phyloP scores from a whole-genome alignment of 1,139 yeast genomes.

The Candida frijolesensis region DNA sequence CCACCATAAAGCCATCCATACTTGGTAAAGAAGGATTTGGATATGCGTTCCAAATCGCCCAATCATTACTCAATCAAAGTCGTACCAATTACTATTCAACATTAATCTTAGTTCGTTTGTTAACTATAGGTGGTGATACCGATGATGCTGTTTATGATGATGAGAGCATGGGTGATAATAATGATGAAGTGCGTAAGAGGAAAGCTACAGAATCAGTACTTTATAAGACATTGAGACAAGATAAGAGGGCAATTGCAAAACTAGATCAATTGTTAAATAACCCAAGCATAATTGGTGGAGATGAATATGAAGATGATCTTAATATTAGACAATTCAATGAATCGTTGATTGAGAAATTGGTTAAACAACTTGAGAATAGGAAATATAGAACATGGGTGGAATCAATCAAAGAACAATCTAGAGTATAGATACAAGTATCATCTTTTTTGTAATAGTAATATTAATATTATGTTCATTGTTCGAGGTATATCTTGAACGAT shows the following conservation, averaged over 20 bases:
- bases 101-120: slow-evolving; percentile 64
- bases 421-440: slow-evolving; percentile 3
- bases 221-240: slow-evolving; percentile 42
- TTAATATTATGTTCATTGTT: neutral
- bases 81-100: slow-evolving; percentile 24
- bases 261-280: slow-evolving; percentile 15
- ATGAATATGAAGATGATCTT: slow-evolving; percentile 15
- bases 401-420: slow-evolving; percentile 23
- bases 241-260: slow-evolving; percentile 8
- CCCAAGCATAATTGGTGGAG: slow-evolving; percentile 6
- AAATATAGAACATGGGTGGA: slow-evolving; percentile 31
- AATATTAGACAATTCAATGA: slow-evolving; percentile 19
- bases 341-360: slow-evolving; percentile 17
- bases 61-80: slow-evolving; percentile 29
- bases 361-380: slow-evolving; percentile 18
- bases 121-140: slow-evolving; percentile 50
- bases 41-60: slow-evolving; percentile 39
- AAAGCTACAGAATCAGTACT: slow-evolving; percentile 46
- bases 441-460: neutral
- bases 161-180: neutral
- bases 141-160: neutral
- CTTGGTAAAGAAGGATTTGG: slow-evolving; percentile 27
- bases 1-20: slow-evolving; percentile 45
- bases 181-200: slow-evolving; percentile 44
- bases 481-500: neutral